Evolutionary conservation across 2,329 filamentous ascomycete species (phyloP).

Genomic region (Aspergillus arachidicola): DNA sequence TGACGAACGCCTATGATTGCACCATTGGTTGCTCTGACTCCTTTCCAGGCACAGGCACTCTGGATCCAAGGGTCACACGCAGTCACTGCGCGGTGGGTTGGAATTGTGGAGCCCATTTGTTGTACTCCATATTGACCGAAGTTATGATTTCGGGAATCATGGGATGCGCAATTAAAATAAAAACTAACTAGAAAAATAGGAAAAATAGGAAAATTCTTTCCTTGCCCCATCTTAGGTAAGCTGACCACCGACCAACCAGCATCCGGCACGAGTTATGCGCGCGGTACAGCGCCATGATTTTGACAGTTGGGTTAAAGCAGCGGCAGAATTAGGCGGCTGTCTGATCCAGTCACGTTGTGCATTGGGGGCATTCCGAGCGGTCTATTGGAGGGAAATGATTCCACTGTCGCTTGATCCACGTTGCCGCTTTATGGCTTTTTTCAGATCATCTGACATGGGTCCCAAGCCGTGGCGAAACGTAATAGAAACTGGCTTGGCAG

Average conservation of each 20-base stretch:
- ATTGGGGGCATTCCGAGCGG: not conserved
- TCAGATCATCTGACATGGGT: slow-evolving; percentile 36
- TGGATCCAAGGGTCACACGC: slow-evolving; percentile 20
- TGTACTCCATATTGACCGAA: not conserved
- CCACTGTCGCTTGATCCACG: not conserved
- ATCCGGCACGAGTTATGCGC: not conserved
- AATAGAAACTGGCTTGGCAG: slow-evolving; percentile 35
- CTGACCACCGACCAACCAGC: not conserved
- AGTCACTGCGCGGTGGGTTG: slow-evolving; percentile 2
- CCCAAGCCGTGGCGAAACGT: slow-evolving; percentile 32
- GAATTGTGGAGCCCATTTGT: not conserved
- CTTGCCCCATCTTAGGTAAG: not conserved
- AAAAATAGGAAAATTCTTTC: not conserved
- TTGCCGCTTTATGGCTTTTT: slow-evolving; percentile 1
- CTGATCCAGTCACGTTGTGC: not conserved
- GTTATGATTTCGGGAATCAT: not conserved
- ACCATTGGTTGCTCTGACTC: slow-evolving; percentile 11
- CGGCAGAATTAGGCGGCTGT: not conserved
- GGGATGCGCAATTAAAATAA: not conserved
- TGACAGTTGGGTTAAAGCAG: slow-evolving; percentile 8
- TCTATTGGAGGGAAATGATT: slow-evolving; percentile 6
- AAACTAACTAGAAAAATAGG: not conserved
- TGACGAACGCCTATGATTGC: slow-evolving; percentile 19
- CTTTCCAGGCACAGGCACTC: slow-evolving; percentile 18
- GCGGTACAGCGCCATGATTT: slow-evolving; percentile 8